Conservation (phyloP, 345 rosid genomes). For the Anacardium occidentale region DNA sequence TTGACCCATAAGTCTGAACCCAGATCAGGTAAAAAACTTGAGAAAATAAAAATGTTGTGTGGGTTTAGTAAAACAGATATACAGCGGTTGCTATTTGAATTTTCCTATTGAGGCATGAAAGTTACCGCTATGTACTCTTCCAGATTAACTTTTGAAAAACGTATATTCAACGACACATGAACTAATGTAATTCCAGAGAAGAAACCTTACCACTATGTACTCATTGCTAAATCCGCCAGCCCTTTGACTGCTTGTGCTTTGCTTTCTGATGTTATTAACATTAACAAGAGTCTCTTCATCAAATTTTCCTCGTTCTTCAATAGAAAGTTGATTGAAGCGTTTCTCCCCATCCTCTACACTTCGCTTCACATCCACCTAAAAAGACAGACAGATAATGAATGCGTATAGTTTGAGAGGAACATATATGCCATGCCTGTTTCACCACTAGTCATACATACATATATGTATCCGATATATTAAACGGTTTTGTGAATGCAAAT, state of each 20-base stretch:
- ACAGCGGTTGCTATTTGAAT: not conserved
- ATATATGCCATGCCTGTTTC: too few species aligned
- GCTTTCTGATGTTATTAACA: conserved; percentile 71
- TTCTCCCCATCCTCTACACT: conserved; percentile 80
- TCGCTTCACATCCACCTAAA: conserved; percentile 72
- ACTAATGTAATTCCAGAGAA: conserved; percentile 14
- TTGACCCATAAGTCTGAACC: too few species aligned
- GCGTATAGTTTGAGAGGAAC: not conserved
- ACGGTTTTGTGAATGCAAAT: too few species aligned
- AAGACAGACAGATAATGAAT: conserved; percentile 1
- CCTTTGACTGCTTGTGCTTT: conserved; percentile 52
- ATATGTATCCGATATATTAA: too few species aligned
- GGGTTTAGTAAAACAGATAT: not conserved
- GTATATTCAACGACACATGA: not conserved
- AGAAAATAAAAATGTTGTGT: not conserved
- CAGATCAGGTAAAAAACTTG: too few species aligned
- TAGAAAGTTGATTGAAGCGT: conserved; percentile 86
- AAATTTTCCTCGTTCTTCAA: conserved; percentile 93
- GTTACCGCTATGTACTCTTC: too few species aligned
- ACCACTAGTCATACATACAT: too few species aligned
- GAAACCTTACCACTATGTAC: conserved; percentile 75
- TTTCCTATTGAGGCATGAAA: not conserved
- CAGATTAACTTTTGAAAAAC: not conserved
- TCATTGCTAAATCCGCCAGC: conserved; percentile 75
- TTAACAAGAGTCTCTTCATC: conserved; percentile 95